phyloP scores from a whole-genome alignment of 148 eudicot species.

The Gaultheria prostrata region DNA sequence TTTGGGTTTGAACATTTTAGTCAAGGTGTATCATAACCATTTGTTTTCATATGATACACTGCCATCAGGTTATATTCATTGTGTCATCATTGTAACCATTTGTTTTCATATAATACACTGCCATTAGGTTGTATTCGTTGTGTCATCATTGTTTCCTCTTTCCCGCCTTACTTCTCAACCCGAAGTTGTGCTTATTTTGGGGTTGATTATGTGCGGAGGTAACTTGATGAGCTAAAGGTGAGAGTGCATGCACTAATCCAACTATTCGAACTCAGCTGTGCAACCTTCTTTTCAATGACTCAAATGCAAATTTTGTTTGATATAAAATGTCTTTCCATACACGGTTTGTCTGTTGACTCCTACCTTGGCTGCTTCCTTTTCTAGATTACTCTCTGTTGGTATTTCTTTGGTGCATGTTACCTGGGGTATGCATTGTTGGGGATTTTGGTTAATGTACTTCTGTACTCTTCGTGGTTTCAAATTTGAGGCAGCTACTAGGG shows the following conservation, averaged over 20 bases:
- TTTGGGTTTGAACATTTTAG: neutral
- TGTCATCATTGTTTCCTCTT: conserved; percentile 1
- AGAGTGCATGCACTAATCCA: neutral
- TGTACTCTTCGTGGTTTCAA: neutral
- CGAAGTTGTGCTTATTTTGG: neutral
- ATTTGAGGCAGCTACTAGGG: neutral
- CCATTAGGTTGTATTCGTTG: too few species aligned
- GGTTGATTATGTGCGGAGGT: neutral
- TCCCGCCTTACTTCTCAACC: neutral
- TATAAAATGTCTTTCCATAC: neutral
- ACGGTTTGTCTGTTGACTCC: neutral
- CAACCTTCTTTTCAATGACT: neutral
- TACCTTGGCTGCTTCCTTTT: neutral
- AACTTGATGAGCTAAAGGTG: neutral
- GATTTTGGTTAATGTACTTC: neutral
- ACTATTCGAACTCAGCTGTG: neutral
- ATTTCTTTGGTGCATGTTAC: neutral
- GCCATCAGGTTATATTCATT: neutral
- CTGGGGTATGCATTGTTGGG: neutral
- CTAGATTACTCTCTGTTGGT: neutral
- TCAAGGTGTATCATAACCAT: neutral
- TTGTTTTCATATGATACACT: neutral
- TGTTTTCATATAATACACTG: too few species aligned
- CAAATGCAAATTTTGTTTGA: neutral
- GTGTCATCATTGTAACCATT: neutral